These are phyloP conservation scores for Pestalotiopsis sp. DNA, from an alignment of 2,329 filamentous ascomycete genomes.

Conservation along the genomic window DNA sequence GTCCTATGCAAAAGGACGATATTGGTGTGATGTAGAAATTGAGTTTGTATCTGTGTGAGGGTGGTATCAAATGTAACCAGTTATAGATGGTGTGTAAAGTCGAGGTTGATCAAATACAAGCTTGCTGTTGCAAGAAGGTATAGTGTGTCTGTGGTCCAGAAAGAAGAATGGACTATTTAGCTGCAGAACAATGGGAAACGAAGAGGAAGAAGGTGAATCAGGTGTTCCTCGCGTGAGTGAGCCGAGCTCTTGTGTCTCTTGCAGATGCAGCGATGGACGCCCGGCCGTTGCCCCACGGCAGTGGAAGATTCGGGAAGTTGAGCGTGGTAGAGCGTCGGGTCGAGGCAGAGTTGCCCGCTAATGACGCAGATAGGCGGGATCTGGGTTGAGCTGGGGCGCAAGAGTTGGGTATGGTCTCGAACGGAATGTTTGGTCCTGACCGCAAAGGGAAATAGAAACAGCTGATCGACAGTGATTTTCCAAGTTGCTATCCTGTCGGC, in stretches of 20 bases:
- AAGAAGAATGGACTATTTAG: neutral
- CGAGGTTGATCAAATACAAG: neutral
- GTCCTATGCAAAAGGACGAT: neutral
- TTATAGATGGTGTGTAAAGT: neutral
- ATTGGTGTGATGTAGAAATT: neutral
- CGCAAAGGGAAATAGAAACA: neutral
- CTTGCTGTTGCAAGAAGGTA: neutral
- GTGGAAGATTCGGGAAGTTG: constrained; percentile 20
- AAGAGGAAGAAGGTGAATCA: neutral
- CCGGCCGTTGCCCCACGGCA: constrained; percentile 9
- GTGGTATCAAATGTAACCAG: too few species aligned
- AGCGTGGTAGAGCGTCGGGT: neutral
- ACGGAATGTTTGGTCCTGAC: neutral
- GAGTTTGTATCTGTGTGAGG: neutral
- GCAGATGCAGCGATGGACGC: neutral
- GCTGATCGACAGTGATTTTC: constrained; percentile 1
- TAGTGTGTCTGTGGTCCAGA: neutral
- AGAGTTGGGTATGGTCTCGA: neutral
- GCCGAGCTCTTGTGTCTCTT: neutral
- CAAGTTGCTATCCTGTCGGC: neutral
- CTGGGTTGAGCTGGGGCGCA: neutral
- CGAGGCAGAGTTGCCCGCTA: neutral
- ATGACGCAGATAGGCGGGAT: constrained; percentile 12
- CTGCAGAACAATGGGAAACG: neutral
- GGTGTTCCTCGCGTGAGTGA: constrained; percentile 1